These are phyloP conservation scores for Fusarium continuum DNA, from an alignment of 2,329 filamentous ascomycete genomes.

Conservation along the genomic window DNA sequence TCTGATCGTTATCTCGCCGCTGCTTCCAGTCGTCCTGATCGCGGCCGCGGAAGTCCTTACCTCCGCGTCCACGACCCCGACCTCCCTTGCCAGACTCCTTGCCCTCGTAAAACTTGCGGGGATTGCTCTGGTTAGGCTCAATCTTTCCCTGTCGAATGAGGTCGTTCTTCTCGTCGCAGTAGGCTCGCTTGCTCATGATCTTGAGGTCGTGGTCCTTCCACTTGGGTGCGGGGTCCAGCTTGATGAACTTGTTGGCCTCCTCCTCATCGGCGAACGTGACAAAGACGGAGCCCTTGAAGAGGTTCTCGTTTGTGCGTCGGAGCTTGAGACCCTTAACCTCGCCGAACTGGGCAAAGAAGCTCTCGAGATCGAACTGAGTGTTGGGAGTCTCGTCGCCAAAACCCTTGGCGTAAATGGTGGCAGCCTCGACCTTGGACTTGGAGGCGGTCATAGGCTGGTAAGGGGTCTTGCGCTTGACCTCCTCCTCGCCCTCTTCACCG, in stretches of 20 bases:
- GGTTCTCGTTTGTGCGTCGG: slow-evolving; percentile 74
- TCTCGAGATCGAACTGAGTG: slow-evolving; percentile 93
- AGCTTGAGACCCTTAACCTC: slow-evolving; percentile 85
- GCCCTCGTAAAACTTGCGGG: slow-evolving; percentile 61
- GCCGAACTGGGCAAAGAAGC: slow-evolving; percentile 85
- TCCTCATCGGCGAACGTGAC: slow-evolving; percentile 89
- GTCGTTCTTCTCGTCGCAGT: slow-evolving; percentile 79
- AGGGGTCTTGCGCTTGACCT: slow-evolving; percentile 78
- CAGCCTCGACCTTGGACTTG: slow-evolving; percentile 72
- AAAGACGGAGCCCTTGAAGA: slow-evolving; percentile 97
- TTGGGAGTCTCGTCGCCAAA: slow-evolving; percentile 86
- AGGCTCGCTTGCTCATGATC: slow-evolving; percentile 89
- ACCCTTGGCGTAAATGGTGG: slow-evolving; percentile 91
- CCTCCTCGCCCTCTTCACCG: slow-evolving; percentile 77
- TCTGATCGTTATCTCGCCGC: slow-evolving; percentile 69
- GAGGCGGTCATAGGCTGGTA: slow-evolving; percentile 67
- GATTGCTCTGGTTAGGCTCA: slow-evolving; percentile 60
- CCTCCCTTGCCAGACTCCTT: slow-evolving; percentile 51
- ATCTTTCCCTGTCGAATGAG: slow-evolving; percentile 77
- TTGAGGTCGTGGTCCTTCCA: slow-evolving; percentile 83
- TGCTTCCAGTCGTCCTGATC: slow-evolving; percentile 71
- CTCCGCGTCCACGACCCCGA: slow-evolving; percentile 51
- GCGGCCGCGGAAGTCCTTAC: slow-evolving; percentile 51
- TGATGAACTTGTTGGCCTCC: slow-evolving; percentile 80
- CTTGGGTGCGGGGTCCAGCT: slow-evolving; percentile 79